Evolutionary conservation across 2,329 filamentous ascomycete genomes (phyloP), one percentile per base, ranked within the genome.

Genomic region (Talaromyces verruculosus): DNA sequence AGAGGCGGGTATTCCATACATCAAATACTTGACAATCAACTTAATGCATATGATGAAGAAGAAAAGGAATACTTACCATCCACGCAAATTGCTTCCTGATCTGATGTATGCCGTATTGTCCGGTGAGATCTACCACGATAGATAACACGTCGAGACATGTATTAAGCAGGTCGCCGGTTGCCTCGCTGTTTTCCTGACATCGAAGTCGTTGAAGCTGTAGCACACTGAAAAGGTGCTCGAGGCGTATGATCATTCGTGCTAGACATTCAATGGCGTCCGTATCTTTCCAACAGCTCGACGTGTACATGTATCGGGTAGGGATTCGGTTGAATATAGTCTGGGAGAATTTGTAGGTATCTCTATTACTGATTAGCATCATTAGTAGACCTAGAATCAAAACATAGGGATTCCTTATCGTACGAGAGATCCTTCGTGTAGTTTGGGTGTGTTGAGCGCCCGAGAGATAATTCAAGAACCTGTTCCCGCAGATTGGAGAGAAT

Each of bases 191-290:
- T 53, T 70, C 67, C 5, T 67, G 65, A 35, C 68, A 71, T 19
- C 67, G 68, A 33, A 72, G 69, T 11, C 70, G 68, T 53, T 72
- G 67, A 28, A 70, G 62, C 37, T 72, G 69, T 30, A 71, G 68
- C 3, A 72, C 64, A 10, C 61, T 68, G 49, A 69, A 67, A 10
- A 69, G 66, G 28, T 71, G 69, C 47, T 72, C 70, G 39, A 71
- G 64, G 17, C 68, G 65, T 39, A 69, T 67, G 2, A 71, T 62
- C 35, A 69, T 64, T 41, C 67, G 64, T 2, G 68, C 66, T 43
- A 61, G 39, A 47, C 39, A 61, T 43, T 43, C 43, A n/a, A 68
- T 39, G 37, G 61, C 63, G 35, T 57, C 45, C 13, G 65, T 47
- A 17, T 65, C 53, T 30, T 65, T 43, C 69, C 69, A 72, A 57